Conservation (phyloP, 1,284 basidiomycete species). For the Cryptococcus sp. region DNA sequence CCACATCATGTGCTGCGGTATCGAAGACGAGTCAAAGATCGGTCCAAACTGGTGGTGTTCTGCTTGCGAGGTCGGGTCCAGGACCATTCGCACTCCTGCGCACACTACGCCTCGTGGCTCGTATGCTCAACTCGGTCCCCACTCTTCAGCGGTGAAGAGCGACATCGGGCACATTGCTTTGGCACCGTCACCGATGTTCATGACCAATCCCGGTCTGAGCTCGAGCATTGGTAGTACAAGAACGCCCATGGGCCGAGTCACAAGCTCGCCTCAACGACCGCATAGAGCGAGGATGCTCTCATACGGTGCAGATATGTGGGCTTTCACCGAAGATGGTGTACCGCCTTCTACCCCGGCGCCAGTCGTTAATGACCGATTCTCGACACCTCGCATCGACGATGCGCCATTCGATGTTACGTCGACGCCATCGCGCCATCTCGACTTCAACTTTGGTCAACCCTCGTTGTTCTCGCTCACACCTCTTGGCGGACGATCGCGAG, state of each 20-base stretch:
- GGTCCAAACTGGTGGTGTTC: slow-evolving; percentile 42
- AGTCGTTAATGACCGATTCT: slow-evolving; percentile 31
- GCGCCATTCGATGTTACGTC: slow-evolving; percentile 48
- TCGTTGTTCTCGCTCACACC: slow-evolving; percentile 48
- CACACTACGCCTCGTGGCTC: slow-evolving; percentile 21
- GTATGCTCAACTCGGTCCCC: slow-evolving; percentile 33
- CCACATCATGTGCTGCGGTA: slow-evolving; percentile 41
- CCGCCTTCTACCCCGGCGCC: slow-evolving; percentile 45
- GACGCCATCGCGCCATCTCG: slow-evolving; percentile 48
- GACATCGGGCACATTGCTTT: slow-evolving; percentile 41
- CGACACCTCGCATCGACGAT: slow-evolving; percentile 47
- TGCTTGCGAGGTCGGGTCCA: slow-evolving; percentile 29
- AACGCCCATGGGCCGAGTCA: slow-evolving; percentile 29
- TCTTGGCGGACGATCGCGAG: slow-evolving; percentile 38
- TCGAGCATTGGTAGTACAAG: slow-evolving; percentile 15
- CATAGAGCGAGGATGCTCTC: slow-evolving; percentile 45
- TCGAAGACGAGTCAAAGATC: slow-evolving; percentile 34
- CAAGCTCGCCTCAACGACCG: slow-evolving; percentile 29
- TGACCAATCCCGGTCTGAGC: slow-evolving; percentile 17
- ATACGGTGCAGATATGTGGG: slow-evolving; percentile 45
- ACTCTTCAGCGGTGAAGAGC: slow-evolving; percentile 43
- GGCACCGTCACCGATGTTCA: slow-evolving; percentile 49
- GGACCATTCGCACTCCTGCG: slow-evolving; percentile 34
- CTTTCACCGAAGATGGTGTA: slow-evolving; percentile 33
- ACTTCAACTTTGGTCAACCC: slow-evolving; percentile 43